Conservation (phyloP, 148 eudicot genomes). For the Vaccinium corymbosum region DNA sequence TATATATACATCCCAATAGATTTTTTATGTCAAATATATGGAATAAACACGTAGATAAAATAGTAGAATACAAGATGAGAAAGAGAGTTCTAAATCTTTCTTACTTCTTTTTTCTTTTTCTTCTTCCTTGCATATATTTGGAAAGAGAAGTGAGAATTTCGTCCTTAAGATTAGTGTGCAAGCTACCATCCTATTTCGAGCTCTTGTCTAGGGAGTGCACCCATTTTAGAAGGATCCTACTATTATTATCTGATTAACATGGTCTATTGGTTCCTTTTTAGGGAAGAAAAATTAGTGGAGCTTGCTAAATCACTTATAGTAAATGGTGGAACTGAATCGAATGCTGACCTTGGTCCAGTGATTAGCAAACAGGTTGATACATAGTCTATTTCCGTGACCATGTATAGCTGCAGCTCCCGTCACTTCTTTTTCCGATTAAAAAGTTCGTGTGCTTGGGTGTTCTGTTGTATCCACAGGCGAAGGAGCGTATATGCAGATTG, state of each 20-base stretch:
- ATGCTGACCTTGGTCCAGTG: slow-evolving; percentile 98
- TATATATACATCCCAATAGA: too few relatives aligned
- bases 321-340: slow-evolving; percentile 80
- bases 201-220: too few relatives aligned
- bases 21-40: too few relatives aligned
- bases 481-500: slow-evolving; percentile 73
- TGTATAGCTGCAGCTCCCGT: neutral
- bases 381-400: neutral
- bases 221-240: too few relatives aligned
- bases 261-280: slow-evolving; percentile 16
- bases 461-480: slow-evolving; percentile 53
- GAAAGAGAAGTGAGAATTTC: too few relatives aligned
- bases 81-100: too few relatives aligned
- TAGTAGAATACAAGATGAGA: too few relatives aligned
- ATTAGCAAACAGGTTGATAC: slow-evolving; percentile 81
- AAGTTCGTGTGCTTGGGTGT: neutral
- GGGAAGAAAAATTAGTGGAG: slow-evolving; percentile 84
- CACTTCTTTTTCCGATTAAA: neutral
- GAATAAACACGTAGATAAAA: too few relatives aligned
- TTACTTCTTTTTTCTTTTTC: too few relatives aligned
- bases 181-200: too few relatives aligned
- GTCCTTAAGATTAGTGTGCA: too few relatives aligned
- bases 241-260: neutral
- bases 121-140: too few relatives aligned
- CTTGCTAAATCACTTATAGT: slow-evolving; percentile 85